phyloP scores from a whole-genome alignment of 768 basidiomycete genomes.

The Galerina marginata region DNA sequence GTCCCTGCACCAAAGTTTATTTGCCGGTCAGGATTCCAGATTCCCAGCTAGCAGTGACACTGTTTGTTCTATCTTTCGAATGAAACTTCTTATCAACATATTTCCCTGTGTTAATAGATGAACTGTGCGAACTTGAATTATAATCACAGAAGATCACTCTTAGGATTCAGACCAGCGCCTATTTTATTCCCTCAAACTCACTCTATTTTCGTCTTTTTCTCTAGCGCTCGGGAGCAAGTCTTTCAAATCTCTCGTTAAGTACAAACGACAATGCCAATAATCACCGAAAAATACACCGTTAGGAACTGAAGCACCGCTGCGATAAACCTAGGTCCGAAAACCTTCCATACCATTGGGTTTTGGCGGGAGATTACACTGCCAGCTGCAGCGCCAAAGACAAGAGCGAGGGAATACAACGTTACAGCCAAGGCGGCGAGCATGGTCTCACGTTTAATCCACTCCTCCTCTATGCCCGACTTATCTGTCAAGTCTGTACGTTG shows the following conservation, averaged over 20 bases:
- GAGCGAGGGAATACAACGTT: slow-evolving; percentile 67
- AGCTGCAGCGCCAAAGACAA: slow-evolving; percentile 72
- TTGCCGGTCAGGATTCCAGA: too few species aligned
- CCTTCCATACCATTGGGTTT: slow-evolving; percentile 98
- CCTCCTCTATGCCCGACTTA: slow-evolving; percentile 27
- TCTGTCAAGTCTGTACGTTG: neutral
- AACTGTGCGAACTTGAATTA: too few species aligned
- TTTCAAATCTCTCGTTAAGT: slow-evolving; percentile 48
- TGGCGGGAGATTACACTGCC: slow-evolving; percentile 77
- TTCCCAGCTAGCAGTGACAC: too few species aligned
- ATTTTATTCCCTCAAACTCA: too few species aligned
- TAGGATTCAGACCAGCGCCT: too few species aligned
- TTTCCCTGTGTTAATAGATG: too few species aligned
- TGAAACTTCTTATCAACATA: too few species aligned
- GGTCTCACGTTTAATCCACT: slow-evolving; percentile 42
- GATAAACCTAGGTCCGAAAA: slow-evolving; percentile 97
- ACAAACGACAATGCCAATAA: slow-evolving; percentile 68
- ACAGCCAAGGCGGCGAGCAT: slow-evolving; percentile 64
- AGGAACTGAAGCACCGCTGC: slow-evolving; percentile 67
- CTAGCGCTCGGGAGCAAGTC: too few species aligned
- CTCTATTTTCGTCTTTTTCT: too few species aligned
- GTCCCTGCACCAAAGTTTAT: too few species aligned
- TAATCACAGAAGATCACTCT: too few species aligned
- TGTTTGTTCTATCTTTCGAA: too few species aligned
- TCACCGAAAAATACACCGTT: slow-evolving; percentile 70